phyloP scores from a whole-genome alignment of 192 early-diverging fungal species.

The Umbelopsis vinacea region DNA sequence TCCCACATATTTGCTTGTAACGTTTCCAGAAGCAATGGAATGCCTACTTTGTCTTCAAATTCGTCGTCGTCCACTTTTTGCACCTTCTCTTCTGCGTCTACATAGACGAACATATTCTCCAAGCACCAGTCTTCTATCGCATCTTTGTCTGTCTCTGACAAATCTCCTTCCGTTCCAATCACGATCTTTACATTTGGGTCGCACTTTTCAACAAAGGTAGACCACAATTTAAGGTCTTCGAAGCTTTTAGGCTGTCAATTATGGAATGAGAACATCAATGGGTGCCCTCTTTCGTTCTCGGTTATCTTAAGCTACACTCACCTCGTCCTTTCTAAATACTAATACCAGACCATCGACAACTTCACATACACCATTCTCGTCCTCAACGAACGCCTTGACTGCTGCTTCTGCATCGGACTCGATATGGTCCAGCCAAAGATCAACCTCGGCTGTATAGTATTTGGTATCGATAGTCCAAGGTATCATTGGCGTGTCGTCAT shows the following conservation, averaged over 20 bases:
- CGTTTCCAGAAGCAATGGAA: constrained; percentile 62
- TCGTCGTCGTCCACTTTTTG: constrained; percentile 9
- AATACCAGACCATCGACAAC: constrained; percentile 66
- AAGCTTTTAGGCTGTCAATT: constrained; percentile 58
- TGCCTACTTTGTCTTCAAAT: constrained; percentile 45
- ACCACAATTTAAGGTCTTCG: constrained; percentile 55
- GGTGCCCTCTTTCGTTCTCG: no score
- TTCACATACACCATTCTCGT: constrained; percentile 47
- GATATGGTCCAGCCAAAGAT: constrained; percentile 63
- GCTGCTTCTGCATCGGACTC: constrained; percentile 34
- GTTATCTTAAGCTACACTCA: no score
- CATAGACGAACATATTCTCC: constrained; percentile 64
- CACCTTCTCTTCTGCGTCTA: constrained; percentile 53
- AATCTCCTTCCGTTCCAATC: not conserved
- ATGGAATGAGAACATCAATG: not conserved
- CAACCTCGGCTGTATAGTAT: constrained; percentile 68
- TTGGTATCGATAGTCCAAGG: constrained; percentile 66
- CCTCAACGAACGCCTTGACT: constrained; percentile 38
- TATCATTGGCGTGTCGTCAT: constrained; percentile 31
- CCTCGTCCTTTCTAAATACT: constrained; percentile 63
- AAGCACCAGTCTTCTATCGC: constrained; percentile 64
- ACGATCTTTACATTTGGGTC: constrained; percentile 51
- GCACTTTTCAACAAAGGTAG: constrained; percentile 53
- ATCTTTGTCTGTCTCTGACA: constrained; percentile 26
- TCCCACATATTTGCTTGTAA: constrained; percentile 73